A percentile compares a stretch with the other conserved stretches of the same genome.
Evolutionary conservation across 2,329 filamentous ascomycete species (phyloP).

Genomic region (Hypoxylon sp.): DNA sequence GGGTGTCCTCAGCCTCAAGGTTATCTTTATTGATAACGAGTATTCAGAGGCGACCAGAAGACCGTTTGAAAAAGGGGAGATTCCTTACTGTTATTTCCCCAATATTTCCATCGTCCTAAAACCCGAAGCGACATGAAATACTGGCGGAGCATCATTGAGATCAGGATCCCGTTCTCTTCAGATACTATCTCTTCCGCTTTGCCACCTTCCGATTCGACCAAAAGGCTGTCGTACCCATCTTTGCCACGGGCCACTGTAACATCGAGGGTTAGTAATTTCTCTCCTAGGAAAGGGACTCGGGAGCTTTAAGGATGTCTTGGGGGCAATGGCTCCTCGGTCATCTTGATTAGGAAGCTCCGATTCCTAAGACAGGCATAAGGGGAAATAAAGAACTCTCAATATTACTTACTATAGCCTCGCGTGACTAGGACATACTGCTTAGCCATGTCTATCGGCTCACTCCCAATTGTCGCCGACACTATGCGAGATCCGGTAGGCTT

Average conservation of each 20-base stretch:
- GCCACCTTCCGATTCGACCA: conserved; percentile 83
- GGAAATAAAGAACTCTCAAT: no score
- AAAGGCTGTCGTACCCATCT: conserved; percentile 83
- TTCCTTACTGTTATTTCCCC: conserved; percentile 66
- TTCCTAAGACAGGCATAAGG: neutral
- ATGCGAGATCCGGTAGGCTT: conserved; percentile 74
- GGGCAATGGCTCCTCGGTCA: neutral
- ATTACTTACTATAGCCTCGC: conserved; percentile 75
- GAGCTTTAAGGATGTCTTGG: neutral
- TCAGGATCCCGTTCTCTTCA: conserved; percentile 89
- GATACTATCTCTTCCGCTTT: conserved; percentile 82
- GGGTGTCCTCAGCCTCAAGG: neutral
- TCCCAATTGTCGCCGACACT: conserved; percentile 72
- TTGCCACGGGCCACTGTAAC: conserved; percentile 79
- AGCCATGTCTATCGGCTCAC: conserved; percentile 71
- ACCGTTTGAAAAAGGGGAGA: neutral
- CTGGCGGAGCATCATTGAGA: conserved; percentile 88
- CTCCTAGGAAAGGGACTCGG: neutral
- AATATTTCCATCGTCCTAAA: conserved; percentile 82
- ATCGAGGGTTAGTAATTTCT: neutral
- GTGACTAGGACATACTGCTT: conserved; percentile 82
- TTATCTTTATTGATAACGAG: no score
- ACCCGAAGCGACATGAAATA: conserved; percentile 92
- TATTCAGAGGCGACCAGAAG: neutral
- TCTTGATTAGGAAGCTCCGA: neutral